These are phyloP conservation scores for Aspergillus ibericus DNA, from an alignment of 2,329 filamentous ascomycete genomes.

Conservation along the genomic window DNA sequence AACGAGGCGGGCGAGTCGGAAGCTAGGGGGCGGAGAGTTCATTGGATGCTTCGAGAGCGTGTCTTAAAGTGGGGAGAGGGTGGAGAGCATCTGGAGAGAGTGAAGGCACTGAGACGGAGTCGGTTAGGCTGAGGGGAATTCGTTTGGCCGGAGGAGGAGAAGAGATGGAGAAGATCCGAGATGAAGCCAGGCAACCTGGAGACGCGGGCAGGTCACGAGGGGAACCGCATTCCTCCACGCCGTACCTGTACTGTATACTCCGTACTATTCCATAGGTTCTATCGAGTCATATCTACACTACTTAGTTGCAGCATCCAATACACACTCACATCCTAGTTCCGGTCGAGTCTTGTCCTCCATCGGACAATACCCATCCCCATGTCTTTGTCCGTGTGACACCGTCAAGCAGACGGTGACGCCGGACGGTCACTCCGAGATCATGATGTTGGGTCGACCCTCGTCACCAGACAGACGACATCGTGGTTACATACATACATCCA, in stretches of 20 bases:
- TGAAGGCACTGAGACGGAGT: no score
- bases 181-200: neutral
- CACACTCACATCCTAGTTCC: no score
- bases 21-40: conserved; percentile 24
- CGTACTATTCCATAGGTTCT: no score
- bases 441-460: neutral
- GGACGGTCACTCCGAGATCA: neutral
- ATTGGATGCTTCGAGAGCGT: conserved; percentile 25
- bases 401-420: neutral
- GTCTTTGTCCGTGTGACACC: no score
- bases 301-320: no score
- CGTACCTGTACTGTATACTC: no score
- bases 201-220: neutral
- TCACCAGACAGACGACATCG: neutral
- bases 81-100: conserved; percentile 1
- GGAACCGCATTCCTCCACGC: neutral
- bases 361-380: no score
- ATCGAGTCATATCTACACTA: no score
- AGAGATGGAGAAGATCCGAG: neutral
- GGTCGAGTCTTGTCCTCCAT: no score
- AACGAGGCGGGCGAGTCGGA: conserved; percentile 23
- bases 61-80: conserved; percentile 25
- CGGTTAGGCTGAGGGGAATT: neutral
- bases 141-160: neutral
- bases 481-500: neutral